A percentile compares a stretch with the other conserved stretches of the same genome.
Conservation (phyloP, 805 yeast species). For the Metschnikowia arizonensis region DNA sequence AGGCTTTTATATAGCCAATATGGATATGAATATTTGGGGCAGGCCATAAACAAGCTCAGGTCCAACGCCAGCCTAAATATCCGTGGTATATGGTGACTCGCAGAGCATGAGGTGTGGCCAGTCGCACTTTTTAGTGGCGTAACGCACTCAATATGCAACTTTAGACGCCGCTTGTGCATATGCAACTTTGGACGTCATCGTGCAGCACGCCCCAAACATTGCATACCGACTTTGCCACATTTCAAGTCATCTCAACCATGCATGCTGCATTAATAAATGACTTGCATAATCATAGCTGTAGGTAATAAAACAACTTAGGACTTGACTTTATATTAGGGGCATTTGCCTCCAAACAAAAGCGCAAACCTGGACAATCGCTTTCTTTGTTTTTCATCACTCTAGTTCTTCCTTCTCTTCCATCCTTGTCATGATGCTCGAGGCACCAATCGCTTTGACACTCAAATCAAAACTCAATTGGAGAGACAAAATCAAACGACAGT, state of each 20-base stretch:
- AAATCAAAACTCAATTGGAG: slow-evolving; percentile 11
- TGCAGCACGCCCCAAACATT: too few relatives aligned
- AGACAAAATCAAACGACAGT: slow-evolving; percentile 9
- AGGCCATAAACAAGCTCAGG: too few relatives aligned
- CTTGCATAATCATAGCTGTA: background rate
- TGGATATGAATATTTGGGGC: too few relatives aligned
- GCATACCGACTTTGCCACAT: slow-evolving; percentile 1
- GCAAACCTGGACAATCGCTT: too few relatives aligned
- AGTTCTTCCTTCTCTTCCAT: background rate
- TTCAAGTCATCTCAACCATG: background rate
- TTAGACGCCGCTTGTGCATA: background rate
- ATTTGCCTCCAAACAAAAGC: background rate
- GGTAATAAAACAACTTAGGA: background rate
- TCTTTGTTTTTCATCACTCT: too few relatives aligned
- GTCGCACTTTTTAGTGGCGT: too few relatives aligned
- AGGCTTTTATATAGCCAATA: too few relatives aligned
- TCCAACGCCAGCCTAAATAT: too few relatives aligned
- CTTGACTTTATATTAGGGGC: background rate
- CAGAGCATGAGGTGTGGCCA: too few relatives aligned
- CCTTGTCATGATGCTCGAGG: slow-evolving; percentile 6
- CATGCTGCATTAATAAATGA: background rate
- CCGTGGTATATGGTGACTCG: too few relatives aligned
- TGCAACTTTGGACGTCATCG: too few relatives aligned
- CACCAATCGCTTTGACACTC: slow-evolving; percentile 6
- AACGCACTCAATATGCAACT: too few relatives aligned